Conservation (phyloP, 805 yeast genomes). For the Yarrowia phangngaensis region DNA sequence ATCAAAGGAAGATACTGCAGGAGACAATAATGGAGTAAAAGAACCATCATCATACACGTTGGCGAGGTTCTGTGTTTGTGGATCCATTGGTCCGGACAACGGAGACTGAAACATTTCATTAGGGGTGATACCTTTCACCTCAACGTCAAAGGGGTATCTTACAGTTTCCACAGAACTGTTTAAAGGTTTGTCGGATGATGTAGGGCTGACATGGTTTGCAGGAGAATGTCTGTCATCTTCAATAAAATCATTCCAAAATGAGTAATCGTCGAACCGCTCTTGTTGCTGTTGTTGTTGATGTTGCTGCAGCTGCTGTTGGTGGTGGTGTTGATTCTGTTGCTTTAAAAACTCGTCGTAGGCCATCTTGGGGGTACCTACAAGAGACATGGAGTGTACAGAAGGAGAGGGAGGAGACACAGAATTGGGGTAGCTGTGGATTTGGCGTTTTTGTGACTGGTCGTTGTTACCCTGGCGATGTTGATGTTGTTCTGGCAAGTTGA, state of each 20-base stretch:
- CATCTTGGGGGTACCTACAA: constrained; percentile 22
- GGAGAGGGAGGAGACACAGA: constrained; percentile 19
- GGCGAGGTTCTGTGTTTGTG: constrained; percentile 19
- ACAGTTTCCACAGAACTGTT: background rate
- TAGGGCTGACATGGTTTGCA: constrained; percentile 7
- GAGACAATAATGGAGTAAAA: constrained; percentile 74
- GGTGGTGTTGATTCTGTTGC: background rate
- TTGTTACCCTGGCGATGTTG: constrained; percentile 14
- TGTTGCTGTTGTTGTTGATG: background rate
- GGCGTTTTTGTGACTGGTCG: constrained; percentile 5
- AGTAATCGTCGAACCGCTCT: constrained; percentile 11
- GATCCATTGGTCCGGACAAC: constrained; percentile 21
- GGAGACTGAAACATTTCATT: constrained; percentile 26
- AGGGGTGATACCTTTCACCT: constrained; percentile 20
- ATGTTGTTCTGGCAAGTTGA: constrained; percentile 24
- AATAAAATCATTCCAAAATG: constrained; percentile 24
- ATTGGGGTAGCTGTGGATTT: constrained; percentile 26
- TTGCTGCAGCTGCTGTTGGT: background rate
- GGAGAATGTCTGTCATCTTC: constrained; percentile 19
- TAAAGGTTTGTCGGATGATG: constrained; percentile 1
- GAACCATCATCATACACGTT: constrained; percentile 44
- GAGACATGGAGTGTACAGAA: constrained; percentile 23
- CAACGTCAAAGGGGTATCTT: constrained; percentile 18
- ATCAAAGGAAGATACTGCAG: constrained; percentile 65
- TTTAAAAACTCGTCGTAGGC: constrained; percentile 12